Evolutionary conservation across 2,329 filamentous ascomycete genomes (phyloP).

Genomic region (Trichoderma sp.): DNA sequence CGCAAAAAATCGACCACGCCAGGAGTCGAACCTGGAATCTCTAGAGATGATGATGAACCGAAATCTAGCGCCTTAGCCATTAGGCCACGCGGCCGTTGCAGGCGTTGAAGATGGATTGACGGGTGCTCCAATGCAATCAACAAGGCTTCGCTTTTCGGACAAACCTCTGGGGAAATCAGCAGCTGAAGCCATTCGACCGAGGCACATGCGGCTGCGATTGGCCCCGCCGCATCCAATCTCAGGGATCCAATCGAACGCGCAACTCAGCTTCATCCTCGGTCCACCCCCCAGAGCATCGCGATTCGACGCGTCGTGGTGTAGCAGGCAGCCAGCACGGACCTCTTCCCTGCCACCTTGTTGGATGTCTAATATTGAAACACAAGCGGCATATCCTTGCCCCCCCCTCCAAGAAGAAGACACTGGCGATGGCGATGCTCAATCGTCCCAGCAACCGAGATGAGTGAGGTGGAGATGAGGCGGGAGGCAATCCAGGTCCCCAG

Average conservation of each 20-base stretch:
- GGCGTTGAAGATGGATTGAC: neutral
- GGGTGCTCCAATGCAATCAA: conserved; percentile 6
- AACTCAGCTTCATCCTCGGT: conserved; percentile 7
- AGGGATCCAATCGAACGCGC: conserved; percentile 13
- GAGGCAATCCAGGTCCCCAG: conserved; percentile 11
- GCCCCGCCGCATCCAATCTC: conserved; percentile 10
- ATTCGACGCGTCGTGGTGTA: conserved; percentile 23
- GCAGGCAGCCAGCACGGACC: conserved; percentile 19
- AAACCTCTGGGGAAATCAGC: conserved; percentile 18
- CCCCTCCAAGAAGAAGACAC: neutral
- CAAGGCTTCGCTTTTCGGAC: conserved; percentile 16
- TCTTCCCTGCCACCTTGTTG: conserved; percentile 20
- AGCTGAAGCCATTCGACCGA: conserved; percentile 24
- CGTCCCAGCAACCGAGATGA: conserved; percentile 20
- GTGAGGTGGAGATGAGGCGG: conserved; percentile 15
- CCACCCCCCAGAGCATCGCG: conserved; percentile 8
- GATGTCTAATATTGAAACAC: conserved; percentile 13
- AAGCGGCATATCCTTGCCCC: conserved; percentile 7
- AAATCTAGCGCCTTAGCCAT: conserved; percentile 43
- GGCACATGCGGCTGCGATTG: conserved; percentile 20
- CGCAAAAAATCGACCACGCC: conserved; percentile 35
- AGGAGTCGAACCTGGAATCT: conserved; percentile 43
- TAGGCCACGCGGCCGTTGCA: conserved; percentile 39
- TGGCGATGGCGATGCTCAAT: neutral
- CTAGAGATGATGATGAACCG: conserved; percentile 35